phyloP scores from a whole-genome alignment of 768 basidiomycete species.

The Leccinum subtestaceum region DNA sequence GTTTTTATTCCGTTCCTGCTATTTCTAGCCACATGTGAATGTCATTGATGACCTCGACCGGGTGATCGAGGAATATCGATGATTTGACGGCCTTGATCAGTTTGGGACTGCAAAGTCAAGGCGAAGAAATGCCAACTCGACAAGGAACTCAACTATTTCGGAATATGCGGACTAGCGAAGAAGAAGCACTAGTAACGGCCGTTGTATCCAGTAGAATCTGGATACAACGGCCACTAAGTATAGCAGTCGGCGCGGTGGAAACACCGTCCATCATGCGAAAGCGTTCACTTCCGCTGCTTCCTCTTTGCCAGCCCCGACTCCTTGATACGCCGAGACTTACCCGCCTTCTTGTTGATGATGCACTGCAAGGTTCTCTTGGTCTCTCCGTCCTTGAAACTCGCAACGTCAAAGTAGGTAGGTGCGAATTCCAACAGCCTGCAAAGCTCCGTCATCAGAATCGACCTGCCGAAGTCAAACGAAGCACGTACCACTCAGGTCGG shows the following conservation, averaged over 20 bases:
- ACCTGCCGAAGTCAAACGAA: neutral
- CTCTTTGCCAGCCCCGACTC: slow-evolving; percentile 13
- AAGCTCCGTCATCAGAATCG: neutral
- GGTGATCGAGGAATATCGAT: too few relatives aligned
- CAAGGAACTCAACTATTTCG: too few relatives aligned
- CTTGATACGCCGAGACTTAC: slow-evolving; percentile 33
- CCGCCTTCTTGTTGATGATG: slow-evolving; percentile 50
- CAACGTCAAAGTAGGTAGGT: slow-evolving; percentile 65
- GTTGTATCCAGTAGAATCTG: too few relatives aligned
- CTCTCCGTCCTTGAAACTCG: slow-evolving; percentile 64
- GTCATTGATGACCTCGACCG: too few relatives aligned
- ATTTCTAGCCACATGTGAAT: neutral
- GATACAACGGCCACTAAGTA: too few relatives aligned
- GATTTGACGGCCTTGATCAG: too few relatives aligned
- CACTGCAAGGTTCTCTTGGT: slow-evolving; percentile 63
- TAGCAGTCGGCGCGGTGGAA: too few relatives aligned
- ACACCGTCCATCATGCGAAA: neutral
- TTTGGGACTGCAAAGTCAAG: too few relatives aligned
- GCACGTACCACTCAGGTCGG: slow-evolving; percentile 75
- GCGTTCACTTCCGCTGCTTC: slow-evolving; percentile 10
- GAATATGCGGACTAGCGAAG: too few relatives aligned
- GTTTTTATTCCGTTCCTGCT: neutral
- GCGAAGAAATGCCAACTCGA: too few relatives aligned
- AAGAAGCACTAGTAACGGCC: too few relatives aligned
- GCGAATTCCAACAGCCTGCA: slow-evolving; percentile 64